Evolutionary conservation across 1,139 yeast genomes (phyloP), one percentile per base, ranked within the genome.

Genomic region (Eremothecium sinecaudum): DNA sequence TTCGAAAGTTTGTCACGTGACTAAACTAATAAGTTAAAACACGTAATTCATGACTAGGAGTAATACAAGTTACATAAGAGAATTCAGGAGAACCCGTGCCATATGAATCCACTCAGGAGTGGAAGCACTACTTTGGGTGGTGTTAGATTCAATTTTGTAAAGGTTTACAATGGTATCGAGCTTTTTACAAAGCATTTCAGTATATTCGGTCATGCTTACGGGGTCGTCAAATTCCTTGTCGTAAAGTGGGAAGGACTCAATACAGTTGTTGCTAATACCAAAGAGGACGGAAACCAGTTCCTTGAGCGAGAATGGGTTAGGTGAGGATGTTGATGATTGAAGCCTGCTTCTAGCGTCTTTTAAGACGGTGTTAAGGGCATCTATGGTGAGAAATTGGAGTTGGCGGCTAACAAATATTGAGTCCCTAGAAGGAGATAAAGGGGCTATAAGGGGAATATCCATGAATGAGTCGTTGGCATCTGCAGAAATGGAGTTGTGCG

Each of bases 381-480:
- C 40, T 10, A 41, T 31, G 7, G 36, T 24, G 24, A 35, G 35
- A 7, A 44, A 33, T 23, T 44, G 44, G 14, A 44, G 35, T 27
- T 44, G 46, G 19, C 46, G 32, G 5, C 38, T 21, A 12, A 41
- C 38, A 28, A 41, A 44, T 9, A 41, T 15, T 8, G 44, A 35
- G 22, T 44, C 48, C 12, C 41, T 37, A 20, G 45, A 35, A 6
- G 43, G 40, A 2, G 44, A 31, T 24, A 43, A 29, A 5, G 46
- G 46, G 9, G 48, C 43, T 7, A 44, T 42, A 11, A 44, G 31
- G 9, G 44, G 33, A 7, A 44, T 23, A 12, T 44, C 46, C 15
- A 42, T 26, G 29, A 22, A 33, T 19, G 11, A 14, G 21, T 32
- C 32, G 19, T 36, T 23, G 20, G 25, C 35, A 12, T 12, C 31